phyloP scores from a whole-genome alignment of 2,329 filamentous ascomycete genomes.

The Dryadomyces quercivorus region DNA sequence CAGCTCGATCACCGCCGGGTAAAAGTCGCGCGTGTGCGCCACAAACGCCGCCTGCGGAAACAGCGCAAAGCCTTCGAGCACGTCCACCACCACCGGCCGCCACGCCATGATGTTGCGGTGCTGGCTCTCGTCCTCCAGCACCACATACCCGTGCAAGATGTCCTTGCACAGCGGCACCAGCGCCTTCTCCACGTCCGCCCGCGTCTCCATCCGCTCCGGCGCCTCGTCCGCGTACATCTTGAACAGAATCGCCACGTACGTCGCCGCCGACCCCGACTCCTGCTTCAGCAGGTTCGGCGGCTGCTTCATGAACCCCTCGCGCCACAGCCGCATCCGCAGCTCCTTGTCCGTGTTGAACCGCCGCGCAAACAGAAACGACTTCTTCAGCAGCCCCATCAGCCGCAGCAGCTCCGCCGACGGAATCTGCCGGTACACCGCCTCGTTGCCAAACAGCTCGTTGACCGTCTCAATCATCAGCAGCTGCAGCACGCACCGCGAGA shows the following conservation, averaged over 20 bases:
- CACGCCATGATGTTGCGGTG: slow-evolving; percentile 95
- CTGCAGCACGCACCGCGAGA: slow-evolving; percentile 94
- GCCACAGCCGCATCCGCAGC: slow-evolving; percentile 83
- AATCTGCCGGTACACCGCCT: slow-evolving; percentile 86
- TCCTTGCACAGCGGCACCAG: slow-evolving; percentile 91
- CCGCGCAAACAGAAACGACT: slow-evolving; percentile 91
- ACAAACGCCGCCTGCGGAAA: slow-evolving; percentile 74
- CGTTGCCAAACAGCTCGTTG: slow-evolving; percentile 95
- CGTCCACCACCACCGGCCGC: slow-evolving; percentile 93
- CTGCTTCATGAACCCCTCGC: slow-evolving; percentile 99
- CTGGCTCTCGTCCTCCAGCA: slow-evolving; percentile 88
- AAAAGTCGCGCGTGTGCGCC: slow-evolving; percentile 70
- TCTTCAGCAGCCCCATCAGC: slow-evolving; percentile 89
- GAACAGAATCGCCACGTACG: slow-evolving; percentile 91
- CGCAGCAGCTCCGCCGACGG: slow-evolving; percentile 80
- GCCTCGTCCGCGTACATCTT: slow-evolving; percentile 92
- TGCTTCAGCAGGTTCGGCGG: slow-evolving; percentile 96
- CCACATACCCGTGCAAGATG: slow-evolving; percentile 75
- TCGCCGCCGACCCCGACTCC: slow-evolving; percentile 82
- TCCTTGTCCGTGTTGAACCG: slow-evolving; percentile 98
- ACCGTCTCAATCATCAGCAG: slow-evolving; percentile 99
- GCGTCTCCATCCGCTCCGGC: slow-evolving; percentile 66
- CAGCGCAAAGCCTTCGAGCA: slow-evolving; percentile 80
- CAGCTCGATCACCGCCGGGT: slow-evolving; percentile 73
- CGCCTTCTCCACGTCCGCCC: slow-evolving; percentile 77